Percentiles rank a stretch among this genome's conserved stretches.
phyloP scores from a whole-genome alignment of 176 grass and related monocot species.

The maize (Zea mays) region DNA sequence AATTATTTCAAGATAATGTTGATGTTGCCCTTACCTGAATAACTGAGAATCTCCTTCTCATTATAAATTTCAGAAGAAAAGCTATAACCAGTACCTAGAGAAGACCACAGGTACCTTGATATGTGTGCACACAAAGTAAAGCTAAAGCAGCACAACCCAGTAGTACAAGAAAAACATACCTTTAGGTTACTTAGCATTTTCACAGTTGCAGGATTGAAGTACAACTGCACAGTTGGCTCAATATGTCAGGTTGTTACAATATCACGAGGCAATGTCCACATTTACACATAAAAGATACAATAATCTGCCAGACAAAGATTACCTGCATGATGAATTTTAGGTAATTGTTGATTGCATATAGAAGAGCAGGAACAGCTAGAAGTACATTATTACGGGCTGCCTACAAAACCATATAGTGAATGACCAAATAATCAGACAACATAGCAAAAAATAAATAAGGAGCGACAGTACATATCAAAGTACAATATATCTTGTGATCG shows the following conservation, averaged over 20 bases:
- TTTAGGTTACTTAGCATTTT: conserved; percentile 99
- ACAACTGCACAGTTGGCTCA: conserved; percentile 67
- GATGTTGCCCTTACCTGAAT: conserved; percentile 70
- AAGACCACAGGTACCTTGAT: conserved; percentile 35
- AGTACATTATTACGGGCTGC: conserved; percentile 95
- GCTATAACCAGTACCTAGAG: conserved; percentile 93
- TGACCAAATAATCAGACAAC: conserved; percentile 8
- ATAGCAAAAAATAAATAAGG: conserved; percentile 11
- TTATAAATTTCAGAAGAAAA: conserved; percentile 92
- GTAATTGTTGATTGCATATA: conserved; percentile 99
- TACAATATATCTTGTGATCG: neutral
- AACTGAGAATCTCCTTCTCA: conserved; percentile 80
- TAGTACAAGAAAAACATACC: conserved; percentile 44
- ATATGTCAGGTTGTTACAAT: conserved; percentile 35
- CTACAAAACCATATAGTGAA: conserved; percentile 51
- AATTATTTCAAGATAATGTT: conserved; percentile 16
- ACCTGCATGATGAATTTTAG: conserved; percentile 99
- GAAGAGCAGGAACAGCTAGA: conserved; percentile 87
- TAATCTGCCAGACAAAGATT: conserved; percentile 16
- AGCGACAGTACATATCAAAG: neutral
- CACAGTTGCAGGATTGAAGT: conserved; percentile 96
- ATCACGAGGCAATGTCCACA: conserved; percentile 33
- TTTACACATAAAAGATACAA: conserved; percentile 8
- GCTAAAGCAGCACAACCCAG: conserved; percentile 28
- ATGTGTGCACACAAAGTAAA: conserved; percentile 10